These are phyloP conservation scores for Blastocystis sp. DNA, from an alignment of 352 stramenopile genomes.

Conservation along the genomic window DNA sequence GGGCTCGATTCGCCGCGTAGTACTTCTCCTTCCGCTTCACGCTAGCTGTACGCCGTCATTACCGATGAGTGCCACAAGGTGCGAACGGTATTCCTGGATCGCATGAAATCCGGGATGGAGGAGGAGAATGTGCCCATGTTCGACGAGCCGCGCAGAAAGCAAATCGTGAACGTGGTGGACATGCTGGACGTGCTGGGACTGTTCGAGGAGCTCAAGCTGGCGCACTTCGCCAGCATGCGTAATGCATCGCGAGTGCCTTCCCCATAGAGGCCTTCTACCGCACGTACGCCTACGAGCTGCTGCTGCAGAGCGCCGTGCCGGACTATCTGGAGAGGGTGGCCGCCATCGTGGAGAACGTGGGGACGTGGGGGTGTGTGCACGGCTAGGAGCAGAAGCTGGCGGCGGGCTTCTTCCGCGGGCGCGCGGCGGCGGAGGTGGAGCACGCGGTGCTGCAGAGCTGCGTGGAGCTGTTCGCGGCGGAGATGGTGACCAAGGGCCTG, in stretches of 20 bases:
- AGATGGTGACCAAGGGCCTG: slow-evolving; percentile 36
- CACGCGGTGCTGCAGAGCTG: background rate
- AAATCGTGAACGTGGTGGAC: slow-evolving; percentile 10
- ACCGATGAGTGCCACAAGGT: background rate
- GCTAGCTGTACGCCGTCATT: background rate
- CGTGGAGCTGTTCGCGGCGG: slow-evolving; percentile 8
- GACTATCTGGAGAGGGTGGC: background rate
- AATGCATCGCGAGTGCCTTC: background rate
- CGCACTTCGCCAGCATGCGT: slow-evolving; percentile 13
- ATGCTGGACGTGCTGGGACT: slow-evolving; percentile 13
- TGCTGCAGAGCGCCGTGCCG: background rate
- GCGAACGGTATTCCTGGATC: background rate
- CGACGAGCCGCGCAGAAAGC: background rate
- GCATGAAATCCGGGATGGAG: background rate
- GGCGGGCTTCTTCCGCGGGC: slow-evolving; percentile 6
- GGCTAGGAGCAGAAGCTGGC: background rate
- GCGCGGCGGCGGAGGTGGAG: background rate
- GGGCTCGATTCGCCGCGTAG: slow-evolving; percentile 15
- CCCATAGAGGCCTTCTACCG: slow-evolving; percentile 36
- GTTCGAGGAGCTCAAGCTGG: background rate
- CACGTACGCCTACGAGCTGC: slow-evolving; percentile 2
- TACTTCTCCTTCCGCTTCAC: background rate
- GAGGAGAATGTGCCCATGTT: background rate
- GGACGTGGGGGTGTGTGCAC: background rate
- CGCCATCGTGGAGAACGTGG: background rate